phyloP scores from a whole-genome alignment of 495 filamentous ascomycete species.

The Cairneyella variabilis region DNA sequence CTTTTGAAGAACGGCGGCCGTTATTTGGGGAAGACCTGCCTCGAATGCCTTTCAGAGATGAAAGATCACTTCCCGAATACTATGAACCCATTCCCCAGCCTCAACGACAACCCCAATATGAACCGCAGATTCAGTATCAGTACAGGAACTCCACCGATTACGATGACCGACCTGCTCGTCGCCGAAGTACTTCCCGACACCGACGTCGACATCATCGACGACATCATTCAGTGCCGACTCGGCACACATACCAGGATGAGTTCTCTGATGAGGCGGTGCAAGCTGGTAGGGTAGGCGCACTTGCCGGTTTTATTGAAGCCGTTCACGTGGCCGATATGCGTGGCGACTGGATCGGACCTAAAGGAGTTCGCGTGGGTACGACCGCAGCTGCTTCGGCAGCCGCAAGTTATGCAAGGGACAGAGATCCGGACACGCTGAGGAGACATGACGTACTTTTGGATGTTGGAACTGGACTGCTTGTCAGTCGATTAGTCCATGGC shows the following conservation, averaged over 20 bases:
- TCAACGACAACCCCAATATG: not conserved
- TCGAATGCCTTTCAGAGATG: not conserved
- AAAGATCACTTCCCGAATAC: not conserved
- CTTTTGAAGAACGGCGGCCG: not conserved
- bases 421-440: not conserved
- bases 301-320: not conserved
- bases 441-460: slow-evolving; percentile 1
- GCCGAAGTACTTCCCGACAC: not conserved
- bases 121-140: not conserved
- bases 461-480: slow-evolving; percentile 3
- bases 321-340: not conserved
- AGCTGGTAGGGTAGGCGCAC: not conserved
- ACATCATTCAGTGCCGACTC: not conserved
- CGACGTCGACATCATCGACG: not conserved
- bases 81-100: not conserved
- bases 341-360: slow-evolving; percentile 1
- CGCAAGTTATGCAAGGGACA: not conserved
- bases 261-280: not conserved
- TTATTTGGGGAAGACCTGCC: not conserved
- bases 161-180: not conserved
- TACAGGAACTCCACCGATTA: not conserved
- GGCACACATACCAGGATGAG: not conserved
- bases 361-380: slow-evolving; percentile 5
- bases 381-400: not conserved
- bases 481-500: not conserved